Conservation (phyloP, 192 early-diverging fungal genomes). For the Backusella mclennaniae region DNA sequence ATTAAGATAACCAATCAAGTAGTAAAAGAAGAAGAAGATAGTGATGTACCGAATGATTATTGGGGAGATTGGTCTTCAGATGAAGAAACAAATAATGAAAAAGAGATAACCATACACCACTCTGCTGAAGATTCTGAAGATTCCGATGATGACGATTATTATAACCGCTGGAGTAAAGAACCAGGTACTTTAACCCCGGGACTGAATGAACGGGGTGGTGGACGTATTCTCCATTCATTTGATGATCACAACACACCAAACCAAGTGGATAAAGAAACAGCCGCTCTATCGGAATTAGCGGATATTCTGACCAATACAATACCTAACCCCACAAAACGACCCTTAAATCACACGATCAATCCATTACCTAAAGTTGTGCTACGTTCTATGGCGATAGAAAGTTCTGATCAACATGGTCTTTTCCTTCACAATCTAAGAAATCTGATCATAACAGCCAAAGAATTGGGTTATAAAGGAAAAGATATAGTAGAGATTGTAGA, state of each 20-base stretch:
- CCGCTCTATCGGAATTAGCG: conserved; percentile 31
- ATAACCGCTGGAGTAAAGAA: conserved; percentile 31
- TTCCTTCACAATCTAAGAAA: conserved; percentile 24
- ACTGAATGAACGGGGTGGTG: background rate
- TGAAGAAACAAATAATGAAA: conserved; percentile 8
- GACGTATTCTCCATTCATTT: background rate
- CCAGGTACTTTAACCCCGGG: conserved; percentile 35
- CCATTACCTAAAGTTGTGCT: conserved; percentile 27
- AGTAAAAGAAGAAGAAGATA: background rate
- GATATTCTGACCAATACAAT: conserved; percentile 29
- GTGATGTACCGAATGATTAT: conserved; percentile 33
- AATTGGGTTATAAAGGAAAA: conserved; percentile 23
- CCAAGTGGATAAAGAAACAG: conserved; percentile 33
- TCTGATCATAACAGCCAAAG: conserved; percentile 17
- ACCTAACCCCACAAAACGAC: background rate
- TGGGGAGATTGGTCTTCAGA: conserved; percentile 44
- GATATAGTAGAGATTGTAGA: conserved; percentile 29
- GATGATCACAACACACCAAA: conserved; percentile 10
- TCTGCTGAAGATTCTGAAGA: conserved; percentile 26
- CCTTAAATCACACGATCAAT: conserved; percentile 6
- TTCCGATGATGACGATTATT: conserved; percentile 21
- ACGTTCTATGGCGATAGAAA: background rate
- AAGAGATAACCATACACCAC: background rate
- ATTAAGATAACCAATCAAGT: background rate
- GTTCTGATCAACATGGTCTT: background rate